These are phyloP conservation scores for Lipomyces kockii DNA, from an alignment of 805 yeast genomes.

Conservation along the genomic window DNA sequence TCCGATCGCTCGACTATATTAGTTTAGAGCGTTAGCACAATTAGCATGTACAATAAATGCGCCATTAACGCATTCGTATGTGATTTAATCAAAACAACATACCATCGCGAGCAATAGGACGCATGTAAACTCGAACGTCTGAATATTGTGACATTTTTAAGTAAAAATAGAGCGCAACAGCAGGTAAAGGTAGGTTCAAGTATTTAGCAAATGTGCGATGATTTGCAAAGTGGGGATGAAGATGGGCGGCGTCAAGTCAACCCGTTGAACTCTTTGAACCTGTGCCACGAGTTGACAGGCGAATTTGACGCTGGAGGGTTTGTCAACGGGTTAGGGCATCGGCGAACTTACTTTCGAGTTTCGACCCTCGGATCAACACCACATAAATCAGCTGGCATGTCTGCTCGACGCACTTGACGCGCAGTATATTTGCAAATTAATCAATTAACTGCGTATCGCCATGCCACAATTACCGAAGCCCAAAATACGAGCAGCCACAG, in stretches of 20 bases:
- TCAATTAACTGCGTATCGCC: background rate
- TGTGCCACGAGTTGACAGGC: too few species aligned
- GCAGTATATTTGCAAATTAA: background rate
- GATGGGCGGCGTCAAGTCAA: background rate
- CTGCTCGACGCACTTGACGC: background rate
- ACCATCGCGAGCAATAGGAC: constrained; percentile 38
- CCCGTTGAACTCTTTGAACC: too few species aligned
- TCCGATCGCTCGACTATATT: constrained; percentile 46
- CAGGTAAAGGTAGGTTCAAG: background rate
- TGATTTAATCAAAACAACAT: constrained; percentile 5
- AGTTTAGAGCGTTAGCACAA: constrained; percentile 2
- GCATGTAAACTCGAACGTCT: constrained; percentile 34
- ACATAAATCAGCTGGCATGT: too few species aligned
- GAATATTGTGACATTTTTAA: constrained; percentile 29
- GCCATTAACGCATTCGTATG: background rate
- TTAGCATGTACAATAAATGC: background rate
- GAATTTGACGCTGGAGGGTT: too few species aligned
- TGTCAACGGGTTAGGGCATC: too few species aligned
- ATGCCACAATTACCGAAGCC: constrained; percentile 28
- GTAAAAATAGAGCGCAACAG: background rate
- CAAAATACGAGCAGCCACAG: background rate
- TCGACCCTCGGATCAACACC: too few species aligned
- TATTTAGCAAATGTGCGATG: background rate
- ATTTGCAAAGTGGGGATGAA: background rate
- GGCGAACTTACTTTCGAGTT: too few species aligned